Evolutionary conservation across 164 flowering plant species (phyloP), one percentile per base, ranked within the genome.

Genomic region (Stephania yunnanensis): DNA sequence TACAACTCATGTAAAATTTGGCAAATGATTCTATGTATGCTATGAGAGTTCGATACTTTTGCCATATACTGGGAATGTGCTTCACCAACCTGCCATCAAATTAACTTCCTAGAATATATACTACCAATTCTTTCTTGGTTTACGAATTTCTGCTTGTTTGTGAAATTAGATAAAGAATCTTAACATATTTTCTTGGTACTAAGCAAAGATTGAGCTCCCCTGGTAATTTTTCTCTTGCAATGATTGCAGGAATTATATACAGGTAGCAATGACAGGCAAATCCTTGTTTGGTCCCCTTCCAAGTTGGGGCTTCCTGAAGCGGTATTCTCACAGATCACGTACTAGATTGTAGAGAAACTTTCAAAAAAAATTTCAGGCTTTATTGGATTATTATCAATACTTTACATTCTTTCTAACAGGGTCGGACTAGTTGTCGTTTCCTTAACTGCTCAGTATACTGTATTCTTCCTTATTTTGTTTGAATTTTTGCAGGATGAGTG

Each of bases 241-340:
- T 78, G 79, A 20, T 75, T 75, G 52, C 87, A 94, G 98, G 99
- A 96, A 80, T 76, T 96, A 68, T 96, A 92, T 80, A 94, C 98
- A 0, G 97, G 98, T 63, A 92, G 97, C 53, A 90, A 87, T 83
- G 98, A 96, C 78, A 84, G 94, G 75, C 92, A 92, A 80, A 96
- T 96, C 75, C 97, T 96, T 25, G 90, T 91, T 22, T 96, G 99
- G 98, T 93, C 95, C 63, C 97, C 98, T 20, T 63, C 86, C 58
- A 82, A 82, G 71, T 70, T 67, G n/a, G 71, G 74, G 65, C 75
- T 83, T 63, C 81, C 80, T 48, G 95, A 90, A 75, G 52, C 78
- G 93, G 93, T 91, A 81, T 46, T 68, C 68, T 53, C 75, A 52
- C 46, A 3, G 8, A 31, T 46, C 12, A 61, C n/a, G 48, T 25